Percentiles rank a stretch among this genome's conserved stretches.
phyloP scores from a whole-genome alignment of 768 basidiomycete species.

The Pleurotus ostreatus region DNA sequence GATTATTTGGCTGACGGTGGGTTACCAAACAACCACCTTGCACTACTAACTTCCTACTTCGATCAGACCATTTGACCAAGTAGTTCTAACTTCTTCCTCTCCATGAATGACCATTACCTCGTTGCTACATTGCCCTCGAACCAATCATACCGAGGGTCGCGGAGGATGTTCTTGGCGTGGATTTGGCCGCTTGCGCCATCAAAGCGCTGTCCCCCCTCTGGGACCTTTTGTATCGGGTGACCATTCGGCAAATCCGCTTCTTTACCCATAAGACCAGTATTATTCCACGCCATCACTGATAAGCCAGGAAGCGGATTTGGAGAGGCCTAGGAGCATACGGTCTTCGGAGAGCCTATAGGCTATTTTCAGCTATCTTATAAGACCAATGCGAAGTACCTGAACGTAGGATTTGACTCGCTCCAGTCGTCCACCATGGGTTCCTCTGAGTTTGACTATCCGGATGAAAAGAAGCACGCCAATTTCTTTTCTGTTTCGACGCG shows the following conservation, averaged over 20 bases:
- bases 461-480: conserved; percentile 25
- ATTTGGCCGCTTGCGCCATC: neutral
- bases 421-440: conserved; percentile 7
- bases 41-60: neutral
- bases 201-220: neutral
- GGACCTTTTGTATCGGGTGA: conserved; percentile 1
- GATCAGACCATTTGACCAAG: too few relatives aligned
- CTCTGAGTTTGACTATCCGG: conserved; percentile 4
- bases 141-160: neutral
- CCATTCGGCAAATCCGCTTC: conserved; percentile 3
- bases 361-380: conserved; percentile 7
- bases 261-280: conserved; percentile 3
- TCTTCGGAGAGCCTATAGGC: neutral
- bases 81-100: too few relatives aligned
- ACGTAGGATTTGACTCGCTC: neutral
- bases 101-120: neutral
- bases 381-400: neutral
- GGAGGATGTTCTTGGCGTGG: neutral
- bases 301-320: conserved; percentile 5
- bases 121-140: neutral
- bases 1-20: neutral
- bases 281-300: conserved; percentile 4
- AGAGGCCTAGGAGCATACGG: neutral
- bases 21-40: neutral
- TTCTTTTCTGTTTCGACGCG: conserved; percentile 37